Base-by-base conservation (phyloP, 140 eudicot species). In the Stevia rebaudiana region DNA sequence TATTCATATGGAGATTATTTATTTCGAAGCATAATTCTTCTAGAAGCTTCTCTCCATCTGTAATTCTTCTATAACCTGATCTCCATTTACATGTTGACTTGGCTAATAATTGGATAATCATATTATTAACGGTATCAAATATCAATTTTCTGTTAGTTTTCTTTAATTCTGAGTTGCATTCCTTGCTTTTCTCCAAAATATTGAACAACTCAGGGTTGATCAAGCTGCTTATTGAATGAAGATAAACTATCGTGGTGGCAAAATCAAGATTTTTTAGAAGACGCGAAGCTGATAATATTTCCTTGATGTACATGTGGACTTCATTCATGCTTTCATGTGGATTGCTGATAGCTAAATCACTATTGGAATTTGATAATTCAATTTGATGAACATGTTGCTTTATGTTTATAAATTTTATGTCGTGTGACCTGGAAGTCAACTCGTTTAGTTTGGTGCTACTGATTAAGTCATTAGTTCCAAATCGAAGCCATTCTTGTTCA, bases 131-230 rank as follows among this genome's bases (percentile, higher is more conserved):
- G 10, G 80, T 46, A 67, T 94, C 99, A 70, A 94, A 88, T 12
- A 88, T 63, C 21, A 88, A 67, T 58, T 75, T 85, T 58, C 99
- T 73, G 13, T 69, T 81, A 47, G 37, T 60, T 76, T 76, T 85
- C 67, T 88, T 77, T 4, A 63, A 31, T 72, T 77, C 75, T 76
- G 78, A 47, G 63, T 60, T 71, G 66, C 49, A 52, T 50, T 70
- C 79, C 59, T 74, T 79, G 31, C 68, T 80, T 74, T 83, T 86
- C 66, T 94, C 99, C 62, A 94, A 82, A 53, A 79, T 74, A 69
- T 83, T 71, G 78, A 81, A 88, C 79, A 94, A 42, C 21, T 83
- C 80, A 5, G 96, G 94, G 78, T 88, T 80, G 74, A 94, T 81
- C 69, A 80, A 61, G 71, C 57, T 75, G 71, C 75, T 22, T 13